phyloP scores from a whole-genome alignment of 495 filamentous ascomycete species.

The Tuber borchii region DNA sequence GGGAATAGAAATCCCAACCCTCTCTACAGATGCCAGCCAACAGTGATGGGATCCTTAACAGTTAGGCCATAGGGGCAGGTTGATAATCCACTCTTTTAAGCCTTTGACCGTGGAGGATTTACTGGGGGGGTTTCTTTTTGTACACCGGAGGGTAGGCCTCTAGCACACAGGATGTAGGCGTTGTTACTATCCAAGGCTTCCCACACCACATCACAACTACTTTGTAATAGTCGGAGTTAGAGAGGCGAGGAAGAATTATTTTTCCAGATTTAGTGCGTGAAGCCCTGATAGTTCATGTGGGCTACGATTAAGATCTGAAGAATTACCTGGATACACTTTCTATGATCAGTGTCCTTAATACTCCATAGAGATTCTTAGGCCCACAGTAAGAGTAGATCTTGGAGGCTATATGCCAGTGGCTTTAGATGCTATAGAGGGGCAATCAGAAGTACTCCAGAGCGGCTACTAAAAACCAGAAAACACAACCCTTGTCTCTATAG shows the following conservation, averaged over 20 bases:
- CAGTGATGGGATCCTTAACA: background rate
- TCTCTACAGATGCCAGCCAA: background rate
- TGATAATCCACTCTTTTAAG: background rate
- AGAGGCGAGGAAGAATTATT: background rate
- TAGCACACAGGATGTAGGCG: background rate
- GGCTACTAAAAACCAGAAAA: too few relatives aligned
- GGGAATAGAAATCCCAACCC: background rate
- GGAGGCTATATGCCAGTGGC: too few relatives aligned
- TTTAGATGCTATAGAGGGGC: too few relatives aligned
- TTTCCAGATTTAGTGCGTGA: background rate
- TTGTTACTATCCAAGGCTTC: background rate
- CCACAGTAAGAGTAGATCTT: too few relatives aligned
- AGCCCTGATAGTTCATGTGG: background rate
- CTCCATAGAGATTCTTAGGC: too few relatives aligned
- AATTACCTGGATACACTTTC: too few relatives aligned
- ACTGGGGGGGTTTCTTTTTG: background rate
- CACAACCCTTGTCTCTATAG: too few relatives aligned
- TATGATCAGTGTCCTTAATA: too few relatives aligned
- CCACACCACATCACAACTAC: background rate
- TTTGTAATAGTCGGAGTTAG: background rate
- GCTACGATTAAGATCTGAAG: background rate
- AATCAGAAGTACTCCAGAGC: too few relatives aligned
- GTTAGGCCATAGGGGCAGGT: background rate
- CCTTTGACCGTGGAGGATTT: background rate
- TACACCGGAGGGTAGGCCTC: background rate